Conservation (phyloP, 768 basidiomycete genomes). For the Pholiota conissans region DNA sequence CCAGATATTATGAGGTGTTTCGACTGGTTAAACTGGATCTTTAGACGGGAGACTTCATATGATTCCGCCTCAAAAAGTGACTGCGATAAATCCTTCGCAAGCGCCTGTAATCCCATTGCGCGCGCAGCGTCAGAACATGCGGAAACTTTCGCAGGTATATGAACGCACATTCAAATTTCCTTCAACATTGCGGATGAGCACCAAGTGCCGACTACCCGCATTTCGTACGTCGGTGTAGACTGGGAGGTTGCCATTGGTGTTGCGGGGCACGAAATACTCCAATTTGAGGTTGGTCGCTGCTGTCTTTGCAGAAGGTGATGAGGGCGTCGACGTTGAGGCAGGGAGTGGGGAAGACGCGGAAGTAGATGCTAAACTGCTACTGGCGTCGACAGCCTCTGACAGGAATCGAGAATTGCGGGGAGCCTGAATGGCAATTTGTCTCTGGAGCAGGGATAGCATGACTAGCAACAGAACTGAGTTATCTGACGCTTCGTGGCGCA, state of each 20-base stretch:
- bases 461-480: not conserved
- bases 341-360: slow-evolving; percentile 14
- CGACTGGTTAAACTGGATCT: slow-evolving; percentile 45
- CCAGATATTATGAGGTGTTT: slow-evolving; percentile 61
- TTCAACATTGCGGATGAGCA: slow-evolving; percentile 68
- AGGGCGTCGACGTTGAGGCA: slow-evolving; percentile 13
- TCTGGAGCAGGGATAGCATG: slow-evolving; percentile 10
- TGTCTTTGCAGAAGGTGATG: not conserved
- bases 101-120: slow-evolving; percentile 37
- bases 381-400: slow-evolving; percentile 8
- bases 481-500: too few species aligned
- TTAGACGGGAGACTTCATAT: slow-evolving; percentile 47
- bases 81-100: slow-evolving; percentile 55
- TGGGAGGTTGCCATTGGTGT: slow-evolving; percentile 64
- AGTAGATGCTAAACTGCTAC: slow-evolving; percentile 13
- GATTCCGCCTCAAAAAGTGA: slow-evolving; percentile 51
- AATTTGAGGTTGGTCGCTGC: slow-evolving; percentile 12
- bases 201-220: slow-evolving; percentile 54
- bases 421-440: slow-evolving; percentile 5
- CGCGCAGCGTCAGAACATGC: slow-evolving; percentile 16
- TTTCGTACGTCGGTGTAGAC: slow-evolving; percentile 78
- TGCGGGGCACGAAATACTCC: slow-evolving; percentile 66
- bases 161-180: slow-evolving; percentile 57
- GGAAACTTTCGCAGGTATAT: not conserved
- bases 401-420: slow-evolving; percentile 5